A percentile compares a stretch with the other conserved stretches of the same genome.
phyloP scores from a whole-genome alignment of 2,329 filamentous ascomycete species.

The Curvularia sp. region DNA sequence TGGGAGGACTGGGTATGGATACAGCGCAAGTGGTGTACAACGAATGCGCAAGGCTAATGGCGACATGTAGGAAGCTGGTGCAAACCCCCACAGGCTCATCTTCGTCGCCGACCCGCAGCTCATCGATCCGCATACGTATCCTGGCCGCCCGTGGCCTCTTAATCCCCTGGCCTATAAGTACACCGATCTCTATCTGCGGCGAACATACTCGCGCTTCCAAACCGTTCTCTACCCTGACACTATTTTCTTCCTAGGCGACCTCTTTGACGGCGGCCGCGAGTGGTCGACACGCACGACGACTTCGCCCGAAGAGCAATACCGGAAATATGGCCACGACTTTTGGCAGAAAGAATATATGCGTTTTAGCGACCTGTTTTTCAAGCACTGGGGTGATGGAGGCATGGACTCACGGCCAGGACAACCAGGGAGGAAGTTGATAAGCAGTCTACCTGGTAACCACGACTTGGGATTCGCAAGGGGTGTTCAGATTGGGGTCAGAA shows the following conservation, averaged over 20 bases:
- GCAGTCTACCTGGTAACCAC: slow-evolving; percentile 91
- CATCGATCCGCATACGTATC: slow-evolving; percentile 94
- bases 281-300: slow-evolving; percentile 72
- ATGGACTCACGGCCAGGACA: slow-evolving; percentile 64
- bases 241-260: slow-evolving; percentile 87
- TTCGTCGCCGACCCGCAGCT: slow-evolving; percentile 91
- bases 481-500: slow-evolving; percentile 78
- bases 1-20: slow-evolving; percentile 89
- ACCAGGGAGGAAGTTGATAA: slow-evolving; percentile 77
- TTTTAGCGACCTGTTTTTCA: slow-evolving; percentile 85
- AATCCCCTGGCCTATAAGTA: slow-evolving; percentile 71
- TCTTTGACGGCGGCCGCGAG: slow-evolving; percentile 95
- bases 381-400: slow-evolving; percentile 69
- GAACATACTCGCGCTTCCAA: slow-evolving; percentile 82
- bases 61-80: slow-evolving; percentile 70
- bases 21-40: not conserved
- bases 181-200: slow-evolving; percentile 88
- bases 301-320: slow-evolving; percentile 72
- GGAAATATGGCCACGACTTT: slow-evolving; percentile 78
- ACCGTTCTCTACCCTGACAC: slow-evolving; percentile 80
- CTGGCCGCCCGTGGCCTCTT: slow-evolving; percentile 78
- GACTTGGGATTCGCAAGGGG: slow-evolving; percentile 90
- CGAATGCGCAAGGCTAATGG: slow-evolving; percentile 21
- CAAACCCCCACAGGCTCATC: slow-evolving; percentile 81
- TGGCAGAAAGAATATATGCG: slow-evolving; percentile 88